phyloP scores from a whole-genome alignment of 176 grass and related monocot species.

The Oryza officinalis region DNA sequence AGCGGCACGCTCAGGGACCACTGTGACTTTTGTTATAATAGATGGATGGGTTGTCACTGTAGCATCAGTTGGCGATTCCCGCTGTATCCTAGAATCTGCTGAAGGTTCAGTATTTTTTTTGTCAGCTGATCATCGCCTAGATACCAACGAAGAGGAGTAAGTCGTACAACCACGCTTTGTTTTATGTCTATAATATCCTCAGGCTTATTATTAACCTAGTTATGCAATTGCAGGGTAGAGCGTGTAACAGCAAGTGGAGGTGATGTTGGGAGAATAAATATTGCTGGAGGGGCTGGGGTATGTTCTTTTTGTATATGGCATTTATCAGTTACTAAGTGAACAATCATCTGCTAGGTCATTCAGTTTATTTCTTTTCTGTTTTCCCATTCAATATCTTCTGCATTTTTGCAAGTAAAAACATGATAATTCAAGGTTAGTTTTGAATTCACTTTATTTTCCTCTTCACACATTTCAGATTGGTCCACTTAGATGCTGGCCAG shows the following conservation, averaged over 20 bases:
- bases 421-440: conserved; percentile 19
- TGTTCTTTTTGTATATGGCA: conserved; percentile 31
- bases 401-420: not conserved
- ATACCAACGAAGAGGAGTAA: conserved; percentile 90
- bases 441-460: conserved; percentile 19
- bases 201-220: conserved; percentile 33
- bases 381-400: not conserved
- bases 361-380: not conserved
- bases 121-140: conserved; percentile 88
- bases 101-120: conserved; percentile 79
- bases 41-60: conserved; percentile 93
- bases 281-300: conserved; percentile 83
- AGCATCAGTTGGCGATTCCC: conserved; percentile 89
- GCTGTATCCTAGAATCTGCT: conserved; percentile 90
- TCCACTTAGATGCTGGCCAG: conserved; percentile 99
- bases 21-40: conserved; percentile 94
- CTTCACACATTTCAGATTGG: conserved; percentile 68
- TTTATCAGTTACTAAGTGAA: conserved; percentile 29
- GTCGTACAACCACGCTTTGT: conserved; percentile 27
- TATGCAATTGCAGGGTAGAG: conserved; percentile 59
- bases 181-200: conserved; percentile 32
- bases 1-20: conserved; percentile 82
- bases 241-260: conserved; percentile 87
- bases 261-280: conserved; percentile 94
- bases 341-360: not conserved